A percentile compares a stretch with the other conserved stretches of the same genome.
phyloP scores from a whole-genome alignment of 805 yeast genomes.

The Starmerella floris region DNA sequence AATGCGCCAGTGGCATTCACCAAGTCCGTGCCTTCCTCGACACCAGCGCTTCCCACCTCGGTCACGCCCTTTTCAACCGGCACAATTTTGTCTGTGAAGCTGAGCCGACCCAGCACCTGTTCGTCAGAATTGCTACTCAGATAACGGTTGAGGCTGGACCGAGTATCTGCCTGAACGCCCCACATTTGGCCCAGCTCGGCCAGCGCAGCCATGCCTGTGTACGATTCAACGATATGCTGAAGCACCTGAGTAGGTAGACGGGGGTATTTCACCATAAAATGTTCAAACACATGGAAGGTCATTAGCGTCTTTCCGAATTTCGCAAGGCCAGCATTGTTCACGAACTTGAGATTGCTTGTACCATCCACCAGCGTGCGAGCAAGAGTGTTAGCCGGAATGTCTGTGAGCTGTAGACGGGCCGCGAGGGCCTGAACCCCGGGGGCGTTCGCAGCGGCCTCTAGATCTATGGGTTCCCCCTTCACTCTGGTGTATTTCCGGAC shows the following conservation, averaged over 20 bases:
- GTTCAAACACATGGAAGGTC: constrained; percentile 61
- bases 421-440: constrained; percentile 72
- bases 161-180: constrained; percentile 76
- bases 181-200: constrained; percentile 56
- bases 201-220: constrained; percentile 54
- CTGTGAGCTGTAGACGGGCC: constrained; percentile 46
- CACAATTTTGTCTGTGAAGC: constrained; percentile 17
- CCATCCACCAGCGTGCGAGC: constrained; percentile 67
- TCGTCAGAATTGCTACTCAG: constrained; percentile 56
- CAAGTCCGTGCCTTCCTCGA: constrained; percentile 31
- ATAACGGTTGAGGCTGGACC: constrained; percentile 50
- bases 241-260: constrained; percentile 74
- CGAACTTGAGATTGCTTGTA: constrained; percentile 34
- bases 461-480: constrained; percentile 30
- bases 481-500: constrained; percentile 18
- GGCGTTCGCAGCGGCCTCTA: constrained; percentile 42
- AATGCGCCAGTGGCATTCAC: constrained; percentile 43
- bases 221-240: constrained; percentile 62
- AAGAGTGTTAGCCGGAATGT: constrained; percentile 49
- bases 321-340: constrained; percentile 65
- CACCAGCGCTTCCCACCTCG: constrained; percentile 19
- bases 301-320: constrained; percentile 72
- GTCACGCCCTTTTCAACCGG: constrained; percentile 27
- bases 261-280: constrained; percentile 66
- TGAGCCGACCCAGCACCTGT: constrained; percentile 44